Evolutionary conservation across 768 basidiomycete species (phyloP).

Genomic region (Xerocomellus intermedius): DNA sequence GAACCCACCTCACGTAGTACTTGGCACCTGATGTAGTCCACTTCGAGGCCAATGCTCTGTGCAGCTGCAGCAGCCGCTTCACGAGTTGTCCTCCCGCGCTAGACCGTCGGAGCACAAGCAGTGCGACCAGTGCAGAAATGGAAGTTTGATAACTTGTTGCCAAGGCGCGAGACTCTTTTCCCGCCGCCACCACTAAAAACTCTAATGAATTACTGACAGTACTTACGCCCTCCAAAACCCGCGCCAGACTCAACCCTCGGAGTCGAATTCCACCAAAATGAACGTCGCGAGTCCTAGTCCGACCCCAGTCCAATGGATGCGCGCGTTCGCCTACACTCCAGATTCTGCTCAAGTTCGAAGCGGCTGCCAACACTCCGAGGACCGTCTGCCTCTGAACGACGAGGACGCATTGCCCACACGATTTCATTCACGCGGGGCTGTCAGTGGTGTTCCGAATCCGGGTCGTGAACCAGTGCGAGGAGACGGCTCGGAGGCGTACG

Average conservation of each 20-base stretch:
- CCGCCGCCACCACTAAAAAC: not conserved
- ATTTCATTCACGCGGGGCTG: not conserved
- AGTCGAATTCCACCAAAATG: not conserved
- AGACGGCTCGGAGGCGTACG: not conserved
- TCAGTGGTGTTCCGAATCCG: not conserved
- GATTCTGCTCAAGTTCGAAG: not conserved
- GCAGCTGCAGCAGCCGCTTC: too few relatives aligned
- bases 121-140: too few relatives aligned
- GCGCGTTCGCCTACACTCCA: slow-evolving; percentile 19
- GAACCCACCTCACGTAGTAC: too few relatives aligned
- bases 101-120: too few relatives aligned
- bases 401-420: slow-evolving; percentile 11
- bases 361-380: not conserved
- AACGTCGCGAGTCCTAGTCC: not conserved
- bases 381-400: not conserved
- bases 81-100: too few relatives aligned
- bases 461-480: too few relatives aligned
- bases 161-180: too few relatives aligned
- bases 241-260: not conserved
- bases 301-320: slow-evolving; percentile 6
- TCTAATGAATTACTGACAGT: not conserved
- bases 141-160: too few relatives aligned
- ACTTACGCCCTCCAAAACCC: not conserved
- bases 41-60: too few relatives aligned
- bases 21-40: too few relatives aligned